Conservation (phyloP, 768 basidiomycete species). For the Arthromyces matolae region DNA sequence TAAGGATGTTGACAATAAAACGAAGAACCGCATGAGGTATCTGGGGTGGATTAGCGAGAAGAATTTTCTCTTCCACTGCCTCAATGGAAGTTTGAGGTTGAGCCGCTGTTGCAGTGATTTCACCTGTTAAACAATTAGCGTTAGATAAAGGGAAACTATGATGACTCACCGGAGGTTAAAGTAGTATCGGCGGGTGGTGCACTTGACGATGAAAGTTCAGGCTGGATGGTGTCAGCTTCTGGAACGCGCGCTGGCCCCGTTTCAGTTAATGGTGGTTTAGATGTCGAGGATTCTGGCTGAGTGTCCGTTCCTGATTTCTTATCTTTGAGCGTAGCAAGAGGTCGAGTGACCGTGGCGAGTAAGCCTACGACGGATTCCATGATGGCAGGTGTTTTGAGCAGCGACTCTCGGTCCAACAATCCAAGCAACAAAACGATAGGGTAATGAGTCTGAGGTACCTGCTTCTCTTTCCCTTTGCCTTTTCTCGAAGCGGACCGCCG, state of each 20-base stretch:
- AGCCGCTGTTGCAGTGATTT: neutral
- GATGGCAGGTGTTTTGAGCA: slow-evolving; percentile 84
- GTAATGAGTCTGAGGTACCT: slow-evolving; percentile 74
- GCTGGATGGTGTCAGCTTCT: neutral
- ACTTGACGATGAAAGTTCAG: neutral
- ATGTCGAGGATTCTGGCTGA: slow-evolving; percentile 17
- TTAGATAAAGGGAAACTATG: neutral
- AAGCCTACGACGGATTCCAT: slow-evolving; percentile 91
- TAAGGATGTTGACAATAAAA: slow-evolving; percentile 93
- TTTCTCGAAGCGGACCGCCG: slow-evolving; percentile 70
- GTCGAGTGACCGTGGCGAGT: slow-evolving; percentile 84
- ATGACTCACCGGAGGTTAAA: slow-evolving; percentile 5
- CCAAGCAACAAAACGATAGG: slow-evolving; percentile 88
- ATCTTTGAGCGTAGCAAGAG: slow-evolving; percentile 64
- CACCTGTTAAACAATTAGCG: slow-evolving; percentile 4
- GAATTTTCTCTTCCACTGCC: slow-evolving; percentile 41
- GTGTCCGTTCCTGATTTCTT: slow-evolving; percentile 27
- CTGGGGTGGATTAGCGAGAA: slow-evolving; percentile 73
- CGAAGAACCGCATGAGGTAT: slow-evolving; percentile 83
- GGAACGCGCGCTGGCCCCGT: slow-evolving; percentile 9
- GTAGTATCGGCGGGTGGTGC: slow-evolving; percentile 2
- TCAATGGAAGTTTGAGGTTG: slow-evolving; percentile 26
- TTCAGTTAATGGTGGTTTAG: slow-evolving; percentile 2
- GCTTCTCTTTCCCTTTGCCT: slow-evolving; percentile 94
- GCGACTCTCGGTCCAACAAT: slow-evolving; percentile 79